phyloP scores from a whole-genome alignment of 768 basidiomycete species.

The Psilocybe sp. region DNA sequence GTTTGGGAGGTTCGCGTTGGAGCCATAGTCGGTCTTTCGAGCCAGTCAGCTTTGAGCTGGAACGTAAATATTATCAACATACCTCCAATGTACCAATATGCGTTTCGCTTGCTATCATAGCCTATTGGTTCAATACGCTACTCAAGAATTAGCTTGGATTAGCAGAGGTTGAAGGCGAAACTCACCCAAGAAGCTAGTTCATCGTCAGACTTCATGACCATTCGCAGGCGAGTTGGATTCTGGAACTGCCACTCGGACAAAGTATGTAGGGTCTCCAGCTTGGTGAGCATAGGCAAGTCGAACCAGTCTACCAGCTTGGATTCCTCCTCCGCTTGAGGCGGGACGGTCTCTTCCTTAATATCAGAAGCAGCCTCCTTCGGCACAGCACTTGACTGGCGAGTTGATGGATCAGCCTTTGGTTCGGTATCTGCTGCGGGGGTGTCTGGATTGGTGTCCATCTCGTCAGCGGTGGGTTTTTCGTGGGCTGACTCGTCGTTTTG shows the following conservation, averaged over 20 bases:
- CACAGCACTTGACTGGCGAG: slow-evolving; percentile 14
- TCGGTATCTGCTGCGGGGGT: neutral
- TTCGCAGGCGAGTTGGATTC: slow-evolving; percentile 65
- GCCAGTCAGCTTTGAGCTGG: slow-evolving; percentile 5
- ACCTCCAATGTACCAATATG: slow-evolving; percentile 87
- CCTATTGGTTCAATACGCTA: slow-evolving; percentile 87
- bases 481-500: neutral
- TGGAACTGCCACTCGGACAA: slow-evolving; percentile 88
- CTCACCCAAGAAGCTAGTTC: slow-evolving; percentile 78
- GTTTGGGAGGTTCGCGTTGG: slow-evolving; percentile 64
- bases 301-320: slow-evolving; percentile 60
- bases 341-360: neutral
- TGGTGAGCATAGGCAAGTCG: slow-evolving; percentile 63
- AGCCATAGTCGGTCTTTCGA: slow-evolving; percentile 84
- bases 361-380: slow-evolving; percentile 8
- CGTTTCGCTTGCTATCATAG: slow-evolving; percentile 74
- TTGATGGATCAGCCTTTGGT: neutral
- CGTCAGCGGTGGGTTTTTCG: neutral
- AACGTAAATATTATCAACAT: slow-evolving; percentile 20
- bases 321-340: slow-evolving; percentile 21
- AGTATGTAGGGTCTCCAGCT: slow-evolving; percentile 72
- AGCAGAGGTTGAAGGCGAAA: no score
- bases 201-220: slow-evolving; percentile 76
- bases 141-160: slow-evolving; percentile 2
- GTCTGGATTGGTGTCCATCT: neutral